Evolutionary conservation across 2,329 filamentous ascomycete genomes (phyloP), one percentile per base, ranked within the genome.

Genomic region (Pyrenochaeta sp.): DNA sequence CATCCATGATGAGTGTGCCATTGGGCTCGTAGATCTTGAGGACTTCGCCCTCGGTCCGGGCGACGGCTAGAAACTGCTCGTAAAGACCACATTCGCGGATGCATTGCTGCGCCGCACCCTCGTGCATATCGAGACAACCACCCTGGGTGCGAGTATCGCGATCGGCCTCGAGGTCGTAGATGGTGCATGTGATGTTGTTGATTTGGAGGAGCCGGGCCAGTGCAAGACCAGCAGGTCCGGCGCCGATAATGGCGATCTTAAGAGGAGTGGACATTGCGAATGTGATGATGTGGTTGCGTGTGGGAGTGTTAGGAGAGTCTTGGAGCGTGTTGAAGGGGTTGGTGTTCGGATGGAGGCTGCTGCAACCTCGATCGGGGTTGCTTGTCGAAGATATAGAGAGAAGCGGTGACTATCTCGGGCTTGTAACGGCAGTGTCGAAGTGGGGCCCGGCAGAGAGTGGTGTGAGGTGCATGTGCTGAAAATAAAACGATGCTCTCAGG

Each of bases 81-180:
- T 74, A 81, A 2, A 86, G 69, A 0, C 77, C 78, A 5, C 82
- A 82, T 37, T 82, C 79, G 48, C 78, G 78, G 46, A 86, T 65
- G 2, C 83, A 84, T 2, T 74, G 73, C 19, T 85, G 77, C 0
- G 85, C 84, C 2, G 81, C 83, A 2, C 73, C 67, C 1, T 78
- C 78, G 58, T 86, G 84, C 8, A 87, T 71, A 63, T 86, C 84
- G 2, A 87, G 77, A 0, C 79, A 81, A 9, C 85, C 84, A 40
- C 72, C 60, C 54, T 69, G 66, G 34, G 59, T 55, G 32, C 56
- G 58, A 42, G 58, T 51, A 51, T 59, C 25, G 32, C 51, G 50
- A 24, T 59, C 55, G 5, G 32, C 5, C 19, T 66, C 63, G 24
- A 27, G 37, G 83, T 78, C 77, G 61, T 82, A 87, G 15, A 87